Evolutionary conservation across 371 early-diverging fungal genomes (phyloP).

Genomic region (Mycotypha africana): DNA sequence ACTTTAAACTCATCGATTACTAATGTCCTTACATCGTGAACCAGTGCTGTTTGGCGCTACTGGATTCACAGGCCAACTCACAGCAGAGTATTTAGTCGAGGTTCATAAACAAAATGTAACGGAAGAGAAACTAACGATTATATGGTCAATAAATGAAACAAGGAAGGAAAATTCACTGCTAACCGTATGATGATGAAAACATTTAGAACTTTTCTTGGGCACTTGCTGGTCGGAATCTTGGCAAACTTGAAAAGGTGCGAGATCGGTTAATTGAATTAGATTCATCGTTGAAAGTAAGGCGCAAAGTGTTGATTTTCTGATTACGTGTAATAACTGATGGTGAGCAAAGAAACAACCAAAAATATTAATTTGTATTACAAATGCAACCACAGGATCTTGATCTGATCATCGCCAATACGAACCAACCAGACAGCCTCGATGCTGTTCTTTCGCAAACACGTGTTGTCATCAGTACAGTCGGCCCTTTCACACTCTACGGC

Average conservation of each 20-base stretch:
- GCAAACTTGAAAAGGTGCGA: constrained; percentile 15
- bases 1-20: too few relatives aligned
- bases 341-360: not conserved
- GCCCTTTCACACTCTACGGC: constrained; percentile 54
- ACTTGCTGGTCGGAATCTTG: constrained; percentile 20
- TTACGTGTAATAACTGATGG: too few relatives aligned
- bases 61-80: constrained; percentile 79
- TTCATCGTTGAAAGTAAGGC: constrained; percentile 10
- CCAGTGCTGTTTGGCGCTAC: constrained; percentile 77
- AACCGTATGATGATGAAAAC: not conserved
- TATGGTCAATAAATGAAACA: too few relatives aligned
- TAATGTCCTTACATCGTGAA: too few relatives aligned
- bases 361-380: not conserved
- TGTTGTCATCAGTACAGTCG: constrained; percentile 80
- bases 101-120: constrained; percentile 21
- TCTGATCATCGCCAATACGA: constrained; percentile 16
- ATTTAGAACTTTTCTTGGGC: constrained; percentile 34
- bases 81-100: constrained; percentile 50
- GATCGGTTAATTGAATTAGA: constrained; percentile 9
- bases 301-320: too few relatives aligned
- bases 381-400: constrained; percentile 6
- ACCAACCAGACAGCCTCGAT: constrained; percentile 12
- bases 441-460: constrained; percentile 53
- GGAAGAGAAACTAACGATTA: too few relatives aligned
- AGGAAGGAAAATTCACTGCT: not conserved